These are phyloP conservation scores for Agapanthus africanus DNA, from an alignment of 106 monocot genomes.

Conservation along the genomic window DNA sequence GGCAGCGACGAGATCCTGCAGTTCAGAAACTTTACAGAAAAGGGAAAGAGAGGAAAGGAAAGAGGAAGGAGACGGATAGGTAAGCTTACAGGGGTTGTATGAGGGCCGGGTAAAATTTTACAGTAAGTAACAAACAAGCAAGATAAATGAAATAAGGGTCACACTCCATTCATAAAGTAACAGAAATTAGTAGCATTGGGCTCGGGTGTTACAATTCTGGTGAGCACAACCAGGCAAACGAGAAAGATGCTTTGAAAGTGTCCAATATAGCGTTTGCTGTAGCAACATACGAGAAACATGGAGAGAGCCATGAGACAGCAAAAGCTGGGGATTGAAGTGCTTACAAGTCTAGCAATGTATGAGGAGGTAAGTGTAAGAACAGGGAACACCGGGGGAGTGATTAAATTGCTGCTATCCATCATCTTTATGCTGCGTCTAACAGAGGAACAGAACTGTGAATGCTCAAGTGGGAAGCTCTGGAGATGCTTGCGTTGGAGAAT, in stretches of 20 bases:
- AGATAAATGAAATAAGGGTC: too few relatives aligned
- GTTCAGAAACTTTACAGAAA: too few relatives aligned
- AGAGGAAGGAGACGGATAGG: too few relatives aligned
- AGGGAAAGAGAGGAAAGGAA: too few relatives aligned
- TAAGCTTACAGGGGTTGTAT: too few relatives aligned
- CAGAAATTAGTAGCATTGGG: too few relatives aligned
- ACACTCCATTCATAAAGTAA: too few relatives aligned
- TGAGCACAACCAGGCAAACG: conserved; percentile 7
- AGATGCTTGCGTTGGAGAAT: conserved; percentile 55
- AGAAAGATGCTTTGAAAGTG: conserved; percentile 10
- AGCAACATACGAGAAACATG: conserved; percentile 16
- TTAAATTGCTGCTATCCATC: conserved; percentile 12
- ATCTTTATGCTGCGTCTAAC: neutral
- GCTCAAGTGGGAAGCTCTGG: conserved; percentile 39
- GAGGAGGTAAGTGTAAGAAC: conserved; percentile 9
- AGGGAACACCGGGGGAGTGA: conserved; percentile 8
- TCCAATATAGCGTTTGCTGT: conserved; percentile 10
- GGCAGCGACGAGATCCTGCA: too few relatives aligned
- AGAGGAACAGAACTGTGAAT: neutral
- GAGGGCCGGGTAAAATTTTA: too few relatives aligned
- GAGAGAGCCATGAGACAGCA: conserved; percentile 7
- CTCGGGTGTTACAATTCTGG: too few relatives aligned
- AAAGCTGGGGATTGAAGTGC: conserved; percentile 17
- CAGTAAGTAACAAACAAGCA: too few relatives aligned
- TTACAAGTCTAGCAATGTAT: conserved; percentile 16